Base-by-base conservation (phyloP, 2,329 filamentous ascomycete genomes). In the Fusarium nelsonii region DNA sequence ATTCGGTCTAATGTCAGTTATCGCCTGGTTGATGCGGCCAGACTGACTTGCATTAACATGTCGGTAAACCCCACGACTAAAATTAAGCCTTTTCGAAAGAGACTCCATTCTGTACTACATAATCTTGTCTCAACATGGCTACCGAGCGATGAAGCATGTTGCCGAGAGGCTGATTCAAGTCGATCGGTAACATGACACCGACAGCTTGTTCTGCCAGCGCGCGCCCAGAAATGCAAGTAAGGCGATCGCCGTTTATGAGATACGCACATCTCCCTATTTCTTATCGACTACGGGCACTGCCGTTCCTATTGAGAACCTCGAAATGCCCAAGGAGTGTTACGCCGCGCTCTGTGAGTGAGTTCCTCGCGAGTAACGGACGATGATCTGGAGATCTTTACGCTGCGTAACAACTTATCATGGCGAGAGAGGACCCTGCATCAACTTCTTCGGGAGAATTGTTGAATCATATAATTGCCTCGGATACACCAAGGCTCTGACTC, bases 351-450 rank as follows among this genome's bases (percentile, higher is more conserved):
- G 51, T 54, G 45, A 61, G 43, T 30, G 28, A 51, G 51, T 41
- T 45, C 36, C 16, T 58, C 55, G 34, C 61, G 36, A 26, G 53
- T 43, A 32, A 45, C 34, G 50, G 18, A 26, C 26, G 67, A 68
- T 68, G 62, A 68, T 64, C 53, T 68, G 49, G 67, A 70, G 67
- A 70, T 63, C 61, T 34, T 44, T 39, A 39, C 30, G 58, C 36
- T 64, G 63, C 43, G 54, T 70, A 64, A 70, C 67, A 26, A 7
- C 9, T 34, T 26, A 46, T 16, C 56, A 50, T 30, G 46, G 15
- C 39, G n/a, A 23, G 41, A 46, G 39, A 28, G n/a, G 46, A 43
- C 40, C 57, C 46, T 64, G 44, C 8, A 50, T 55, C 30, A 12
- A 15, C 37, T 51, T 10, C 23, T 51, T 51, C 48, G 48, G 48